A percentile compares a stretch with the other conserved stretches of the same genome.
phyloP scores from a whole-genome alignment of 257 asterid genomes.

The Nemophila menziesii region DNA sequence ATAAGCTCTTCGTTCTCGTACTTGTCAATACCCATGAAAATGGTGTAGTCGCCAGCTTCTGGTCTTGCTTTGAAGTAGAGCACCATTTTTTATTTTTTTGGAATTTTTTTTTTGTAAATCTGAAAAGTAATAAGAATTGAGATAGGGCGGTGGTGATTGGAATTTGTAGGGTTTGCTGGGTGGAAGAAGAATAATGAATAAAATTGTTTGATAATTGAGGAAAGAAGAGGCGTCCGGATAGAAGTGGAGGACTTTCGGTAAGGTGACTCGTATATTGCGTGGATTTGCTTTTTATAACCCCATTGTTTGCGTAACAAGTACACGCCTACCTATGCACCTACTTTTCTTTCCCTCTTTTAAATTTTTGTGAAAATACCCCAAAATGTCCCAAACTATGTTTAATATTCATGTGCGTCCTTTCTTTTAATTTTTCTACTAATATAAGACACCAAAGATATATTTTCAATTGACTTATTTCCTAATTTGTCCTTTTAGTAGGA shows the following conservation, averaged over 20 bases:
- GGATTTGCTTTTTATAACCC: background rate
- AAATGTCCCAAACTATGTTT: no score
- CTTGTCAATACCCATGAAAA: constrained; percentile 92
- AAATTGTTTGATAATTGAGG: background rate
- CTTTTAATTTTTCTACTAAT: no score
- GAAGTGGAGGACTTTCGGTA: background rate
- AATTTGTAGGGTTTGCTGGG: constrained; percentile 4
- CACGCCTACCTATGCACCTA: background rate
- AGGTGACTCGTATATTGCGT: background rate
- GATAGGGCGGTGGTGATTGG: background rate
- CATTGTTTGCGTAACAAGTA: background rate
- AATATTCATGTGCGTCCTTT: no score
- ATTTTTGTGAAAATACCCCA: no score
- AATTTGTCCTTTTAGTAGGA: no score
- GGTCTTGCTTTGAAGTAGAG: constrained; percentile 92
- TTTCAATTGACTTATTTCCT: no score
- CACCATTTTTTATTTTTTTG: constrained; percentile 41
- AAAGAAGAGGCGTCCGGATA: background rate
- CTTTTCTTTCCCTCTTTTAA: no score
- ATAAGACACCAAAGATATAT: no score
- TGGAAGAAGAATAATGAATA: background rate
- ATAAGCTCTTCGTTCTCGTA: constrained; percentile 93
- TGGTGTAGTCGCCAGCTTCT: constrained; percentile 80
- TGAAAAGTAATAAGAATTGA: background rate
- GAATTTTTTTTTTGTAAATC: constrained; percentile 29